phyloP scores from a whole-genome alignment of 495 filamentous ascomycete species.

The Pyronema omphalodes region DNA sequence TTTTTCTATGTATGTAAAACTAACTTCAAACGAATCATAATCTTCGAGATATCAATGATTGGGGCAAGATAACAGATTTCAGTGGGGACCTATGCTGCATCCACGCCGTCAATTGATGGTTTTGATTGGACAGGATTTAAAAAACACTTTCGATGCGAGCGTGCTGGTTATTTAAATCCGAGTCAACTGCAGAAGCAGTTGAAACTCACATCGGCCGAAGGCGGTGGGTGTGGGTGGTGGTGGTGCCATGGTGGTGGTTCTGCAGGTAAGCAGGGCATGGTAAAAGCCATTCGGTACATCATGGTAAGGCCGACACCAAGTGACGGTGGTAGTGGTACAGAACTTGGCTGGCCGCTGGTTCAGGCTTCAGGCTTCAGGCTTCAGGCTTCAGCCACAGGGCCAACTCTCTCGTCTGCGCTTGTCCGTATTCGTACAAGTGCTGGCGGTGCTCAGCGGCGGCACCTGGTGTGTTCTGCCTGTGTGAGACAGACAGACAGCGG shows the following conservation, averaged over 20 bases:
- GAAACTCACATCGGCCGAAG: background rate
- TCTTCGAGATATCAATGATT: background rate
- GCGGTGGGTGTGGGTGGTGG: background rate
- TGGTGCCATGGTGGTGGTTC: background rate
- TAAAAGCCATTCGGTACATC: no score
- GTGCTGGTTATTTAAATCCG: background rate
- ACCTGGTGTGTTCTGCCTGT: no score
- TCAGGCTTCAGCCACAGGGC: no score
- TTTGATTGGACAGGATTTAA: background rate
- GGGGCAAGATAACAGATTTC: background rate
- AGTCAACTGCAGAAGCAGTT: background rate
- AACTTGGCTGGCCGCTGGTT: no score
- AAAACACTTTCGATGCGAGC: background rate
- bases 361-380: no score
- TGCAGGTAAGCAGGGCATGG: background rate
- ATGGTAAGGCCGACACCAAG: no score
- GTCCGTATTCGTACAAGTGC: no score
- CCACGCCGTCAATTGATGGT: background rate
- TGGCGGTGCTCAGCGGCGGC: no score
- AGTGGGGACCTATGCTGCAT: background rate
- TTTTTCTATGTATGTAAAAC: background rate
- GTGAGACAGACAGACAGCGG: no score
- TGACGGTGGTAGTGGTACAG: no score
- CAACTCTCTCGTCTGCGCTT: no score
- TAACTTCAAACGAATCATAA: background rate